Base-by-base conservation (phyloP, 2,329 filamentous ascomycete species). In the Cladosporium sp. region DNA sequence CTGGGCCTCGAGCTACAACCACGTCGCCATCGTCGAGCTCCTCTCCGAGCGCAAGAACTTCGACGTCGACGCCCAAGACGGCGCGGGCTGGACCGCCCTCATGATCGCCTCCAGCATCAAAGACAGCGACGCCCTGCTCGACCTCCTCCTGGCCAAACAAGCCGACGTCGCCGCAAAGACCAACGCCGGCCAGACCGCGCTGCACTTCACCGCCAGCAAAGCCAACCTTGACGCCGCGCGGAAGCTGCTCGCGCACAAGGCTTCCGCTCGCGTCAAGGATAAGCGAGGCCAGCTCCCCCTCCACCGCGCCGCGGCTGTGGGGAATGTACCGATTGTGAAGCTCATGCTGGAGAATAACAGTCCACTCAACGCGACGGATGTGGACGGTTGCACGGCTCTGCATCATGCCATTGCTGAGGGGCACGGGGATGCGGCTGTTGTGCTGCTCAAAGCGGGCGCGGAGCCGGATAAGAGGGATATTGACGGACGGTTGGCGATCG, bases 201-300 rank as follows among this genome's bases (percentile, higher is more conserved):
- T 99, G 17, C 92, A 97, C 70, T 96, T 97, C 65, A 84, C 90
- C 43, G 86, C 88, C 12, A 96, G 90, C 27, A 99, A 99, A 70
- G 83, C 82, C 62, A 91, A 95, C 65, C 74, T 96, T 39, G 88
- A 95, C 56, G 78, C 87, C 6, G 89, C 89, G 20, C 85, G 84
- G 43, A 83, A 82, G 52, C 80, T 99, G n/a, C 72, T 99, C 34
- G 77, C 80, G 15, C 78, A 83, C 60, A 86, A 87, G 52, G 92
- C 89, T 11, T 89, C 85, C 4, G 82, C 90, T 1, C 78, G 92
- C 20, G 78, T 91, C 2, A 88, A 88, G 56, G 93, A 99, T 66
- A 87, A 82, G 63, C 81, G 90, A 24, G 88, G 89, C n/a, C 92
- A 96, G 66, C 83, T 96, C 51, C 80, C 95, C 6, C 79, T 99